Conservation (phyloP, 2,329 filamentous ascomycete species). For the Bipolaris oryzae region DNA sequence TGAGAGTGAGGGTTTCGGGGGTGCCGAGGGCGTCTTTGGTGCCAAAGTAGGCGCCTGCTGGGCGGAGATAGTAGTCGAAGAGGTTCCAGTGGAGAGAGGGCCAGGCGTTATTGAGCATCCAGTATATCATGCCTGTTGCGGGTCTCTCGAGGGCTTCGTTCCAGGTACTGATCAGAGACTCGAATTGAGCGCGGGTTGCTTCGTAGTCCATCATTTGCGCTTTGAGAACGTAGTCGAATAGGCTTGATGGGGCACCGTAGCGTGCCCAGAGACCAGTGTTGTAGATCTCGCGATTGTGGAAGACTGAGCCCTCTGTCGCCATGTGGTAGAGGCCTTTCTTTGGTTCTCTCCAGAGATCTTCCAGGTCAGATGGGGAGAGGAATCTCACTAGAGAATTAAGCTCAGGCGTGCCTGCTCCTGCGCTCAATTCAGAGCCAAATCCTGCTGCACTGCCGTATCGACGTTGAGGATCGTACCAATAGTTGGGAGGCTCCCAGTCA, state of each 20-base stretch:
- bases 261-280: conserved; percentile 60
- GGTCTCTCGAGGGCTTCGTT: conserved; percentile 54
- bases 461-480: conserved; percentile 63
- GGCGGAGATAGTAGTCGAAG: conserved; percentile 67
- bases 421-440: conserved; percentile 67
- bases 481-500: conserved; percentile 69
- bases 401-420: conserved; percentile 68
- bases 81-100: conserved; percentile 69
- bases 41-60: conserved; percentile 65
- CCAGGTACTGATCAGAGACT: conserved; percentile 62
- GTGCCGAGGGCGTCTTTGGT: conserved; percentile 55
- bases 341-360: conserved; percentile 63
- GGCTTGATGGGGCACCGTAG: conserved; percentile 58
- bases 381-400: conserved; percentile 61
- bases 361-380: conserved; percentile 57
- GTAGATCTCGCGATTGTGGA: conserved; percentile 63
- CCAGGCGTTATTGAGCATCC: conserved; percentile 72
- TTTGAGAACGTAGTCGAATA: conserved; percentile 66
- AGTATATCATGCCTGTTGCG: conserved; percentile 68
- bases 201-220: conserved; percentile 69
- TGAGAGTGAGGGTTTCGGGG: conserved; percentile 62
- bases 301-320: conserved; percentile 61
- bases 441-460: conserved; percentile 64
- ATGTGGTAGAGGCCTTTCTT: conserved; percentile 64
- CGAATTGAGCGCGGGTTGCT: conserved; percentile 64